These are phyloP conservation scores for Labyrinthula sp. DNA, from an alignment of 352 stramenopile genomes.

Conservation along the genomic window DNA sequence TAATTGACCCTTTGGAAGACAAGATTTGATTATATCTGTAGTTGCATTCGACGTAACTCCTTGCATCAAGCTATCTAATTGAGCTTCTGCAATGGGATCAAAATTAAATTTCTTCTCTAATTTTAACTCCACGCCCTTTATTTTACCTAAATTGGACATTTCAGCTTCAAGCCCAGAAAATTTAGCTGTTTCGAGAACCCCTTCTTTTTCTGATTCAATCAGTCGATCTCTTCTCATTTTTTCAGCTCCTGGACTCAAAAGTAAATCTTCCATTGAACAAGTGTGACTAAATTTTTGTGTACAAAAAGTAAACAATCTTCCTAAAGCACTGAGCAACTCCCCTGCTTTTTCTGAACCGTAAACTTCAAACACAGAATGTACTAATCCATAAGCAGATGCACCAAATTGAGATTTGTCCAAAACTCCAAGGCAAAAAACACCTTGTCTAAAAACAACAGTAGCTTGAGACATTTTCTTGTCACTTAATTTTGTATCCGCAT, in stretches of 20 bases:
- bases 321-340: slow-evolving; percentile 53
- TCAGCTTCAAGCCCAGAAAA: slow-evolving; percentile 29
- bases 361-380: slow-evolving; percentile 85
- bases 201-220: slow-evolving; percentile 26
- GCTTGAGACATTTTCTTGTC: slow-evolving; percentile 50
- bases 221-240: slow-evolving; percentile 65
- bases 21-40: slow-evolving; percentile 88
- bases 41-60: slow-evolving; percentile 19
- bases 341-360: slow-evolving; percentile 55
- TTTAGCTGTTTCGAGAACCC: slow-evolving; percentile 25
- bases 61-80: slow-evolving; percentile 14
- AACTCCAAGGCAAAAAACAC: slow-evolving; percentile 80
- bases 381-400: slow-evolving; percentile 83
- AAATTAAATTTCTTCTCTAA: no score
- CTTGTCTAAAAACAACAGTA: slow-evolving; percentile 78
- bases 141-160: no score
- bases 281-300: slow-evolving; percentile 92
- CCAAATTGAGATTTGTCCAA: slow-evolving; percentile 98
- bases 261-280: slow-evolving; percentile 93
- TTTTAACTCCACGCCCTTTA: no score
- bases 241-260: slow-evolving; percentile 75
- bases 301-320: slow-evolving; percentile 84
- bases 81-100: no score
- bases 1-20: slow-evolving; percentile 80
- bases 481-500: not conserved